Conservation (phyloP, 2,329 filamentous ascomycete species). For the Cordyceps tenuipes region DNA sequence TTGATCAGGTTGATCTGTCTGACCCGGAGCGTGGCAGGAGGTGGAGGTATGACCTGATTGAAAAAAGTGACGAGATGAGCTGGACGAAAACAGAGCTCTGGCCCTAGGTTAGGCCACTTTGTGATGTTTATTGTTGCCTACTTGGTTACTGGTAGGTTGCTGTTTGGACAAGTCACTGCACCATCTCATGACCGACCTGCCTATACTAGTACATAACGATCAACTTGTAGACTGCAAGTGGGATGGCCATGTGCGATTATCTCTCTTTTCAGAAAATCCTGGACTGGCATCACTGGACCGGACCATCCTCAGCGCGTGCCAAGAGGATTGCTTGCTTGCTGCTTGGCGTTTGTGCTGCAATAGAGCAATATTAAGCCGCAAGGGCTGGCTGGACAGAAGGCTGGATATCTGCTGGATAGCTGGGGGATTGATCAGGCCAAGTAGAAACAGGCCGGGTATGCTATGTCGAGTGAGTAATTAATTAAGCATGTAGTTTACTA, state of each 20-base stretch:
- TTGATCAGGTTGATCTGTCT: slow-evolving; percentile 66
- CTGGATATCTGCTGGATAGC: not conserved
- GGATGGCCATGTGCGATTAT: not conserved
- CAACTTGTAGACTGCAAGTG: not conserved
- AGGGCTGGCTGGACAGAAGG: not conserved
- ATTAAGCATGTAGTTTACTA: too few species aligned
- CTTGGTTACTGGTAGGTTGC: not conserved
- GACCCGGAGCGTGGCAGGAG: slow-evolving; percentile 55
- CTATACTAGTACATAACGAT: not conserved
- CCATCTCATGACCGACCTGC: not conserved
- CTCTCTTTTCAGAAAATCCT: not conserved
- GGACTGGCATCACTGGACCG: not conserved
- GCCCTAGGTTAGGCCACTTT: slow-evolving; percentile 36
- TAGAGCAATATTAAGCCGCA: not conserved
- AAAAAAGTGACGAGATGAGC: slow-evolving; percentile 30
- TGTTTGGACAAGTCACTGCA: not conserved
- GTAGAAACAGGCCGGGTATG: too few species aligned
- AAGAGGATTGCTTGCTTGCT: slow-evolving; percentile 1
- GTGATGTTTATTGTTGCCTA: not conserved
- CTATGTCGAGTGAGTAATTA: too few species aligned
- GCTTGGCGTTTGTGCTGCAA: slow-evolving; percentile 4
- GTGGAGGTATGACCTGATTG: slow-evolving; percentile 57
- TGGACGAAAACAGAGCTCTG: slow-evolving; percentile 68
- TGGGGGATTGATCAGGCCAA: too few species aligned
- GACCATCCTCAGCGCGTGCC: not conserved